Conservation (phyloP, 2,329 filamentous ascomycete genomes). For the Pseudogymnoascus sp. region DNA sequence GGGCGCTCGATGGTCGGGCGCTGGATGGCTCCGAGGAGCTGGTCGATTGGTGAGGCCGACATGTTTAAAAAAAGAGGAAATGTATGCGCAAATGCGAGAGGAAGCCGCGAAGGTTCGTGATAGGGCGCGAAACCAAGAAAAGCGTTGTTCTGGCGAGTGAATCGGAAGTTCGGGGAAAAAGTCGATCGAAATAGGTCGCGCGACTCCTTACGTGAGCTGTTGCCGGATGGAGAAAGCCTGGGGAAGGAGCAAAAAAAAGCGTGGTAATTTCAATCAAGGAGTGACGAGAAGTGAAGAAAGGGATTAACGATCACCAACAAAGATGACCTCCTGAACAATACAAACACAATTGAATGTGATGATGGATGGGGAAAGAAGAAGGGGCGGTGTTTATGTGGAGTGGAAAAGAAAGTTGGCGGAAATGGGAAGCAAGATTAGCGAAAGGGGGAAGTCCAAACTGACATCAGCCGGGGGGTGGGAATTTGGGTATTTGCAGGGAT, state of each 20-base stretch:
- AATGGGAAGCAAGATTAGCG: conserved; percentile 2
- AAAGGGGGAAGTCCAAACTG: conserved; percentile 5
- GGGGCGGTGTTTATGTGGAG: conserved; percentile 26
- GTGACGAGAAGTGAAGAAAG: conserved; percentile 30
- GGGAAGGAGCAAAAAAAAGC: conserved; percentile 12
- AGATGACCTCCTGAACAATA: conserved; percentile 16
- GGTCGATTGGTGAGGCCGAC: conserved; percentile 19
- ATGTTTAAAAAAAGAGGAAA: background rate
- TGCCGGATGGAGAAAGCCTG: conserved; percentile 8
- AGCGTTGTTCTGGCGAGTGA: conserved; percentile 14
- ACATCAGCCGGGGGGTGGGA: background rate
- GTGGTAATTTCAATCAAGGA: conserved; percentile 31
- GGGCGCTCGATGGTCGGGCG: conserved; percentile 81
- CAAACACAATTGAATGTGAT: conserved; percentile 18
- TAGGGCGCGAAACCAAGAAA: conserved; percentile 10
- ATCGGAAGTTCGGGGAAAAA: conserved; percentile 13
- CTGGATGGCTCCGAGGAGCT: conserved; percentile 47
- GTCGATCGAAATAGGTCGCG: conserved; percentile 11
- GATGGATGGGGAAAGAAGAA: conserved; percentile 27
- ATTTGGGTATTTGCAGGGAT: background rate
- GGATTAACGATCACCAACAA: conserved; percentile 16
- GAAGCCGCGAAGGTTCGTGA: conserved; percentile 6
- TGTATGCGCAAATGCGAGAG: background rate
- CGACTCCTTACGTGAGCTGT: conserved; percentile 8
- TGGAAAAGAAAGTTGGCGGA: conserved; percentile 21